Percentiles rank a stretch among this genome's conserved stretches.
phyloP scores from a whole-genome alignment of 306 rosid species.

The Prinsepia uniflora region DNA sequence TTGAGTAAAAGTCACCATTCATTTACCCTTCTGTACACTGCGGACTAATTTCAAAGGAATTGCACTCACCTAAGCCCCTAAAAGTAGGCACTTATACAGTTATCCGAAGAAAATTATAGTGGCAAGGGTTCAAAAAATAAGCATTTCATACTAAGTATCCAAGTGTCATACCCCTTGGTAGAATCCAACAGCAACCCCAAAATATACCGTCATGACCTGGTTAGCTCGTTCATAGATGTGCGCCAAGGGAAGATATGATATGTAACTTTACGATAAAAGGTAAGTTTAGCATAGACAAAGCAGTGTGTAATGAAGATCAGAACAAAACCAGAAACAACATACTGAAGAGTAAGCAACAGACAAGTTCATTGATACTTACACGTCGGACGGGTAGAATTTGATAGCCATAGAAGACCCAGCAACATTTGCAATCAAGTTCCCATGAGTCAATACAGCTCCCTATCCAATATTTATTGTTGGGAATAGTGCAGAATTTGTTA shows the following conservation, averaged over 20 bases:
- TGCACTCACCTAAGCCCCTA: no score
- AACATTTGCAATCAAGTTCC: conserved; percentile 79
- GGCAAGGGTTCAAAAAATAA: no score
- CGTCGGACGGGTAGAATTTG: conserved; percentile 68
- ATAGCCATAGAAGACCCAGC: conserved; percentile 58
- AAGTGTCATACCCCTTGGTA: conserved; percentile 82
- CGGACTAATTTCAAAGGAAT: neutral
- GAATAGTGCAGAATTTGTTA: conserved; percentile 19
- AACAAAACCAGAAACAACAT: conserved; percentile 11
- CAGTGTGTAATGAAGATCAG: conserved; percentile 20
- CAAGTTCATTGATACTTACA: conserved; percentile 51
- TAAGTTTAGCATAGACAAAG: conserved; percentile 28
- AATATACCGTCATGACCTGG: conserved; percentile 61
- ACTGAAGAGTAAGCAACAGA: neutral
- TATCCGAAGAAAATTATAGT: no score
- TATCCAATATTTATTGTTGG: conserved; percentile 37
- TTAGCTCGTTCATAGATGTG: conserved; percentile 95
- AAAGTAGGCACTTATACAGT: no score
- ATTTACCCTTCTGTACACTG: conserved; percentile 5
- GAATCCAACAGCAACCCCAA: conserved; percentile 91
- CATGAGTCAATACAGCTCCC: conserved; percentile 93
- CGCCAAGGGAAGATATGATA: conserved; percentile 97
- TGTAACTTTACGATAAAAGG: conserved; percentile 57
- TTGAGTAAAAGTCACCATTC: neutral
- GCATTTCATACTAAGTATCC: neutral